Percentiles rank a stretch among this genome's conserved stretches.
Evolutionary conservation across 495 filamentous ascomycete genomes (phyloP).

Genomic region (Penicillium malachiteum): DNA sequence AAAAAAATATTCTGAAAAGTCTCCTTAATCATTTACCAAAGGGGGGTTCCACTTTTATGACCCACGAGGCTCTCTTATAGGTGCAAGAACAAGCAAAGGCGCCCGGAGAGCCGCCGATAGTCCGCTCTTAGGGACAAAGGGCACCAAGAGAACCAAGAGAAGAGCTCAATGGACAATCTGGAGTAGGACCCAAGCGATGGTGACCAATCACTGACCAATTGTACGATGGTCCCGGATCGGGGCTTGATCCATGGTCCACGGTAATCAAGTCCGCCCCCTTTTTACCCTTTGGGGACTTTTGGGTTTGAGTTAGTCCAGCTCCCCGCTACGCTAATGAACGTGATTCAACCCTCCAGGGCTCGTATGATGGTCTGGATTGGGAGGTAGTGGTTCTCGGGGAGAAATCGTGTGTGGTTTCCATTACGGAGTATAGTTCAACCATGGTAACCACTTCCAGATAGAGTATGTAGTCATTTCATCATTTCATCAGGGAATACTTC

Average conservation of each 20-base stretch:
- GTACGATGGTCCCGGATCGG: neutral
- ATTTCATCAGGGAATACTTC: no score
- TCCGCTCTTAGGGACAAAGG: conserved; percentile 12
- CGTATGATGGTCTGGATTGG: neutral
- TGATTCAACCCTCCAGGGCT: neutral
- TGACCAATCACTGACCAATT: conserved; percentile 6
- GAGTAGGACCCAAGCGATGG: neutral
- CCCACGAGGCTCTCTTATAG: conserved; percentile 8
- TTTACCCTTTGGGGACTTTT: conserved; percentile 12
- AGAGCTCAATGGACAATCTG: neutral
- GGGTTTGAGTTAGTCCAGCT: neutral
- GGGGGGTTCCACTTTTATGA: neutral
- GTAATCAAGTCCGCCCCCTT: conserved; percentile 3
- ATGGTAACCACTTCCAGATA: no score
- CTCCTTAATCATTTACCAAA: neutral
- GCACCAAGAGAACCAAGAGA: neutral
- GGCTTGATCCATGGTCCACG: conserved; percentile 1
- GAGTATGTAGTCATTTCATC: no score
- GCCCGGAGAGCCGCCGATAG: conserved; percentile 31
- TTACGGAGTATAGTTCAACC: no score
- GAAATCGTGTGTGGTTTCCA: no score
- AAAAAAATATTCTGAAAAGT: neutral
- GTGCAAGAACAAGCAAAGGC: neutral
- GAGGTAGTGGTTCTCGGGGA: no score
- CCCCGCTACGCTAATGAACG: neutral